These are phyloP conservation scores for Pedinophyceae sp. DNA, from an alignment of 139 green algal genomes.

Conservation along the genomic window DNA sequence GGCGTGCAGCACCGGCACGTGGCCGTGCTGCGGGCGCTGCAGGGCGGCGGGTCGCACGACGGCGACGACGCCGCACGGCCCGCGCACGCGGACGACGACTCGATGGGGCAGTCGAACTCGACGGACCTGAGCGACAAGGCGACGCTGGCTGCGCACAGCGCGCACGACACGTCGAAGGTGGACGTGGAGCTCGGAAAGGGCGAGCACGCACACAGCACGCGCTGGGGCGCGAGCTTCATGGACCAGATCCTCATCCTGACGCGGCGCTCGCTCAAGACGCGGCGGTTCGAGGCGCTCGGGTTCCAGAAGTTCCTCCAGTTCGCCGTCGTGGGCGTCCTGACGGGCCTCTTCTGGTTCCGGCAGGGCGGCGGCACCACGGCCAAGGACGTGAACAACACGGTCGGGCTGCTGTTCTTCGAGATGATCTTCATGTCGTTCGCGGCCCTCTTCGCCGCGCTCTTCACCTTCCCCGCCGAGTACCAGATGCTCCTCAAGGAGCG, in stretches of 20 bases:
- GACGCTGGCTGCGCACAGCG: no score
- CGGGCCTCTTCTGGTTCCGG: slow-evolving; percentile 31
- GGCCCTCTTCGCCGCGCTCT: slow-evolving; percentile 9
- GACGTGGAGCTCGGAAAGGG: background rate
- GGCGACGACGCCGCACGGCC: no score
- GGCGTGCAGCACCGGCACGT: background rate
- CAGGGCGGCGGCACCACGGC: slow-evolving; percentile 4
- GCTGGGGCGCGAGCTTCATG: background rate
- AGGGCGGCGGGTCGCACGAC: background rate
- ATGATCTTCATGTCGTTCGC: slow-evolving; percentile 6
- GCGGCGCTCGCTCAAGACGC: slow-evolving; percentile 26
- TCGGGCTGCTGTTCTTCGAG: slow-evolving; percentile 35
- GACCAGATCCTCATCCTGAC: slow-evolving; percentile 29
- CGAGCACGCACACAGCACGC: background rate
- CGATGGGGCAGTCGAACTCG: no score
- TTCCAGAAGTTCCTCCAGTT: slow-evolving; percentile 22
- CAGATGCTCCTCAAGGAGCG: slow-evolving; percentile 42
- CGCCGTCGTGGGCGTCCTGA: slow-evolving; percentile 14
- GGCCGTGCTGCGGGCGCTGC: background rate
- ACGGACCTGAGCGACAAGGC: no score
- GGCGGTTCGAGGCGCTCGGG: slow-evolving; percentile 42
- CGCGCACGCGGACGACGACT: no score
- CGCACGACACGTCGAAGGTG: no score
- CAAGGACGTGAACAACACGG: slow-evolving; percentile 9
- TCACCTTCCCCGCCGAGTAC: slow-evolving; percentile 16